Base-by-base conservation (phyloP, 352 stramenopile genomes). In the Phytopythium sindhum region DNA sequence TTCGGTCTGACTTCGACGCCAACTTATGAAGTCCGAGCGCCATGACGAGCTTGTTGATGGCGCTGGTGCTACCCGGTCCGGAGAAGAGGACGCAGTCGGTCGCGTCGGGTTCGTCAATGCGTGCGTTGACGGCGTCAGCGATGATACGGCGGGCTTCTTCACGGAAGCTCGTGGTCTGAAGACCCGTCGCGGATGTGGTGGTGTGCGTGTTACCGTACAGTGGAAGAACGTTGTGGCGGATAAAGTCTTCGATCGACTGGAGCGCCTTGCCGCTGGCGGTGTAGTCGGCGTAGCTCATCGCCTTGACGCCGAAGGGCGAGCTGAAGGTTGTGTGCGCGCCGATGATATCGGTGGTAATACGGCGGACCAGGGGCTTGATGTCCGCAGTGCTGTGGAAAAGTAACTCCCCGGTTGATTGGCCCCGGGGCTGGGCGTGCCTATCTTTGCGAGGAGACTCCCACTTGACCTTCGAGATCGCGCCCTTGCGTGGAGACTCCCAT, bases 191-290 rank as follows among this genome's bases (percentile, higher is more conserved):
- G 10, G 83, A 95, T 1, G 84, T 90, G 47, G 47, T 93, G 14
- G 97, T 99, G 77, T 99, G 97, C 21, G 96, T 99, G 73, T 99
- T 99, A 41, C 93, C 96, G 71, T 99, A 98, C 11, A 97, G 85
- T 1, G 96, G 96, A 53, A 98, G 69, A 31, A 98, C 97, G 17
- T 91, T 73, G 39, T 86, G 50, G 28, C 72, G 61, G 15, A 99
- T 80, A 63, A 98, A 98, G 17, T 77, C 61, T 68, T 99, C 96
- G 41, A 99, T 91, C 37, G 78, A 93, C 58, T 69, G 67, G 11
- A 98, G 65, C 2, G 92, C 85, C 66, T 94, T 90, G 55, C 93
- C 89, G 41, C 86, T 97, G 23, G 96, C 97, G 1, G 96, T 98
- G 63, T 96, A 98, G 77, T 99, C 97, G 24, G 87, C 95, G 68